Percentiles rank a stretch among this genome's conserved stretches.
These are phyloP conservation scores for Oryza rufipogon DNA, from an alignment of 176 grass and related monocot species.

Conservation along the genomic window DNA sequence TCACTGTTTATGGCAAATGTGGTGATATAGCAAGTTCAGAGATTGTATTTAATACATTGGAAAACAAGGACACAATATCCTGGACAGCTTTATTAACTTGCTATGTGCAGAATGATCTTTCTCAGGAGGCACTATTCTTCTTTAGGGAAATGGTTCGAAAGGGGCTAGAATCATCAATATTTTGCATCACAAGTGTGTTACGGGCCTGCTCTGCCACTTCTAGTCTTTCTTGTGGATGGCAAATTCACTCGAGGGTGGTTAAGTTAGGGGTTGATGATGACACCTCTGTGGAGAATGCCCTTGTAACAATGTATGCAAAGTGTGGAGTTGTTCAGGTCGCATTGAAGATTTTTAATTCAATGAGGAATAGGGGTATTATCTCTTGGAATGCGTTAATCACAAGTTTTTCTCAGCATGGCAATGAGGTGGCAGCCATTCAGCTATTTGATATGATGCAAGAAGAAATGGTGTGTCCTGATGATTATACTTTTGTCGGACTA, in stretches of 20 bases:
- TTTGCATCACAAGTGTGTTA: slow-evolving; percentile 60
- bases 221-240: slow-evolving; percentile 47
- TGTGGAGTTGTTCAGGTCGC: slow-evolving; percentile 56
- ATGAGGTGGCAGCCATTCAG: slow-evolving; percentile 57
- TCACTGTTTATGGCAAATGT: slow-evolving; percentile 73
- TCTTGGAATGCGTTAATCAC: slow-evolving; percentile 76
- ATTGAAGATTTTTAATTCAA: slow-evolving; percentile 54
- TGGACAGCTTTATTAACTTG: slow-evolving; percentile 73
- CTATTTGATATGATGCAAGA: slow-evolving; percentile 68
- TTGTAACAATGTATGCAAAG: slow-evolving; percentile 68
- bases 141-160: slow-evolving; percentile 59
- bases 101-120: slow-evolving; percentile 58
- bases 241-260: slow-evolving; percentile 57
- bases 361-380: slow-evolving; percentile 54
- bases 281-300: slow-evolving; percentile 67
- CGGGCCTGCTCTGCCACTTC: slow-evolving; percentile 54
- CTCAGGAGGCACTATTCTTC: slow-evolving; percentile 51
- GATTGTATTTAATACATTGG: slow-evolving; percentile 49
- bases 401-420: slow-evolving; percentile 66
- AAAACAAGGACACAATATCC: slow-evolving; percentile 64
- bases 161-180: slow-evolving; percentile 53
- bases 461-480: slow-evolving; percentile 54
- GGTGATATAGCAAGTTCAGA: slow-evolving; percentile 48
- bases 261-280: slow-evolving; percentile 55
- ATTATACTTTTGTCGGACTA: slow-evolving; percentile 74